Base-by-base conservation (phyloP, 371 early-diverging fungal species). In the Homolaphlyctis polyrhiza region DNA sequence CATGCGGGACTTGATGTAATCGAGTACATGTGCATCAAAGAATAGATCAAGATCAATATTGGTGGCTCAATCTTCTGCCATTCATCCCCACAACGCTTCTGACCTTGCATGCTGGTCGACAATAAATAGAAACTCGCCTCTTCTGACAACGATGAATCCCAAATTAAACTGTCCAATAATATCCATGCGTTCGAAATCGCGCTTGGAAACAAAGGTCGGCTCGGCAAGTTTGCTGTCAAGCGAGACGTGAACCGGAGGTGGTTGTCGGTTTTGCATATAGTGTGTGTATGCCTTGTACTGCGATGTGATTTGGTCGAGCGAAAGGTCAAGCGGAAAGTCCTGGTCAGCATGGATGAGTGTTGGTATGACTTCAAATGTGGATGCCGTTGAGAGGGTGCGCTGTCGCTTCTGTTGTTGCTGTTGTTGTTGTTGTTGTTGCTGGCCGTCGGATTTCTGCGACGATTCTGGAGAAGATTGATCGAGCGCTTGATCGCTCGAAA, bases 81-180 rank as follows among this genome's bases (percentile, higher is more conserved):
- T 47, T 21, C 21, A 36, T 4, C 49, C n/a, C 32, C 58, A 58
- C 34, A 27, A 43, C 29, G 25, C 29, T 45, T 33, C 35, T 13
- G 58, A 76, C 81, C 77, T 83, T 4, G 99, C 99, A 73, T 99
- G 99, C 67, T 99, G 99, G 77, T 99, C 99, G 50, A 99, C 85
- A 52, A 97, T 91, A 71, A 93, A 95, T 1, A 99, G 76, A 64
- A 92, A 90, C 25, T 74, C 71, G 21, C 72, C 76, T 28, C 93
- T 72, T 2, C 75, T 67, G 0, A 83, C 86, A n/a, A 99, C 76
- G 50, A 99, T 97, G 73, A 99, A 99, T 0, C 99, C 99, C 35
- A 87, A 83, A 68, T 99, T 99, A 75, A 99, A 99, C 72, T 99
- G 99, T 0, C 99, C 99, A 2, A 98, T 55, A 5, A 99, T 75